Evolutionary conservation across 2,329 filamentous ascomycete genomes (phyloP).

Genomic region (Aureobasidium namibiae): DNA sequence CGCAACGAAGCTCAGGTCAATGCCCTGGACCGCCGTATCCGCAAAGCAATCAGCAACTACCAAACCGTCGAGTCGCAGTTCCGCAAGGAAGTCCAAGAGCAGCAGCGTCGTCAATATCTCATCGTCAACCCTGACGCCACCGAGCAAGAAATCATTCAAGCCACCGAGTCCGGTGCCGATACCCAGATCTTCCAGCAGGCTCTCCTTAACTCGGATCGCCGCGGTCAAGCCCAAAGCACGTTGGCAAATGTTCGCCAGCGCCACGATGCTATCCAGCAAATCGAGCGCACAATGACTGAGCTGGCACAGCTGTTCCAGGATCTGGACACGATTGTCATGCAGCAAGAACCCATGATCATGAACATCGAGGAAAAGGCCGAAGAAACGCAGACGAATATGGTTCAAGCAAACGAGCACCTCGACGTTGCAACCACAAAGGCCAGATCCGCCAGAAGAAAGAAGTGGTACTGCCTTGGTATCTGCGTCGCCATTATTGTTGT

Average conservation of each 20-base stretch:
- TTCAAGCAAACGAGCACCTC: slow-evolving; percentile 78
- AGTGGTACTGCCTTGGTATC: slow-evolving; percentile 90
- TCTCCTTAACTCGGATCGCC: slow-evolving; percentile 70
- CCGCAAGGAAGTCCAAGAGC: slow-evolving; percentile 69
- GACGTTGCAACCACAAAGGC: slow-evolving; percentile 75
- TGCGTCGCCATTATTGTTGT: slow-evolving; percentile 32
- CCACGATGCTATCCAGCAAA: slow-evolving; percentile 82
- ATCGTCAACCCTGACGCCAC: slow-evolving; percentile 79
- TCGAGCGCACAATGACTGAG: slow-evolving; percentile 83
- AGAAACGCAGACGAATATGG: slow-evolving; percentile 75
- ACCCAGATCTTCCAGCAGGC: slow-evolving; percentile 84
- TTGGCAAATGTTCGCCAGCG: slow-evolving; percentile 73
- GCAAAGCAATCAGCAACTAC: slow-evolving; percentile 72
- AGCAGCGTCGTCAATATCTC: slow-evolving; percentile 81
- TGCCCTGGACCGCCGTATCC: slow-evolving; percentile 69
- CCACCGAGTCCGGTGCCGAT: slow-evolving; percentile 62
- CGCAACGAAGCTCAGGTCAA: slow-evolving; percentile 75
- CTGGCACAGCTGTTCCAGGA: slow-evolving; percentile 82
- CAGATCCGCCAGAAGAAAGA: slow-evolving; percentile 75
- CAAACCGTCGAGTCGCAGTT: slow-evolving; percentile 73
- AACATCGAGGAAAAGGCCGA: slow-evolving; percentile 83
- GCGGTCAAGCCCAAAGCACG: slow-evolving; percentile 71
- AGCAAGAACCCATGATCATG: slow-evolving; percentile 73
- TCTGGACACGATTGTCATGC: slow-evolving; percentile 73
- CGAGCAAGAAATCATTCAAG: slow-evolving; percentile 68